Evolutionary conservation across 768 basidiomycete genomes (phyloP).

Genomic region (Suillus placidus): DNA sequence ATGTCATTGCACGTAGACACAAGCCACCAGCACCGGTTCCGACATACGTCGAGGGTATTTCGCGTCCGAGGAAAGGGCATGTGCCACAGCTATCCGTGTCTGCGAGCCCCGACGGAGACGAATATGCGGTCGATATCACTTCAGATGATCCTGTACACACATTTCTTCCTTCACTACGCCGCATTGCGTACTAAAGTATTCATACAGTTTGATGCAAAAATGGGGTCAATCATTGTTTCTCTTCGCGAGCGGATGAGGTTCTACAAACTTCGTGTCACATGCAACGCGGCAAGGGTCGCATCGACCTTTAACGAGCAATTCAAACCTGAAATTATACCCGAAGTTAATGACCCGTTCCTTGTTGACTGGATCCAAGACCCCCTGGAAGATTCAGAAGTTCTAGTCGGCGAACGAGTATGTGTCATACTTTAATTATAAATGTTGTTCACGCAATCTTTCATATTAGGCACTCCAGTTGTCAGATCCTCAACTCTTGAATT

Average conservation of each 20-base stretch:
- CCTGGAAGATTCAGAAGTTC: constrained; percentile 44
- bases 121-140: constrained; percentile 47
- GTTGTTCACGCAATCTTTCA: constrained; percentile 15
- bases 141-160: constrained; percentile 67
- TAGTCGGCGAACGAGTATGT: constrained; percentile 73
- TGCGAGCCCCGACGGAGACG: constrained; percentile 44
- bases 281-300: constrained; percentile 68
- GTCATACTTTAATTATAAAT: not conserved
- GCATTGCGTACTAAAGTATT: constrained; percentile 6
- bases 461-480: constrained; percentile 68
- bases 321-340: constrained; percentile 82
- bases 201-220: constrained; percentile 71
- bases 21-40: constrained; percentile 47
- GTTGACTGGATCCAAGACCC: constrained; percentile 80
- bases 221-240: constrained; percentile 69
- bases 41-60: constrained; percentile 51
- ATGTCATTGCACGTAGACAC: constrained; percentile 72
- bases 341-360: constrained; percentile 79
- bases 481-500: constrained; percentile 69
- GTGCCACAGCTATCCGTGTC: constrained; percentile 20
- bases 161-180: not conserved
- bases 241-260: constrained; percentile 84
- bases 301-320: constrained; percentile 83
- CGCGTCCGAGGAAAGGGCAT: constrained; percentile 52
- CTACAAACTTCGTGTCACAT: constrained; percentile 79